These are phyloP conservation scores for Hypoxylon fuscum DNA, from an alignment of 495 filamentous ascomycete species.

Conservation along the genomic window DNA sequence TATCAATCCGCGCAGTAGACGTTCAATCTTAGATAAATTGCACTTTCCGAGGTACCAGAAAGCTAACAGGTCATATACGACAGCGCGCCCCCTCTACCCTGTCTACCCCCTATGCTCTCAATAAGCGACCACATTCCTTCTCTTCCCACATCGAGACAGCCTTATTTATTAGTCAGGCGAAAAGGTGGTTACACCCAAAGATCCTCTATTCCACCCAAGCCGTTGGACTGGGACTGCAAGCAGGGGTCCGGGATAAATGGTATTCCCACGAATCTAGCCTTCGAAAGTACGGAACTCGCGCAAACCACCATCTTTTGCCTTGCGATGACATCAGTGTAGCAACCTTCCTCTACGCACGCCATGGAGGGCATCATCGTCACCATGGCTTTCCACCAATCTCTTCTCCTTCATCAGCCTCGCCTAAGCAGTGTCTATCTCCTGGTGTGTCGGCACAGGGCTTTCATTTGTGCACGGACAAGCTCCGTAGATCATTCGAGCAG, in stretches of 20 bases:
- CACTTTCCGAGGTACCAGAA: slow-evolving; percentile 16
- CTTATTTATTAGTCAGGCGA: slow-evolving; percentile 29
- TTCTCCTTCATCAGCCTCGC: slow-evolving; percentile 15
- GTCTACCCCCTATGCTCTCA: slow-evolving; percentile 5
- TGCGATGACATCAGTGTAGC: slow-evolving; percentile 19
- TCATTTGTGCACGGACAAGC: slow-evolving; percentile 10
- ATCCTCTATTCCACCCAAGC: slow-evolving; percentile 40
- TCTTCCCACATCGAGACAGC: slow-evolving; percentile 8
- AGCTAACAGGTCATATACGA: slow-evolving; percentile 27
- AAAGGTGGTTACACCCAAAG: slow-evolving; percentile 35
- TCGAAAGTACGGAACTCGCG: slow-evolving; percentile 7
- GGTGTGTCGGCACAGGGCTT: slow-evolving; percentile 1
- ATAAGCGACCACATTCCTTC: slow-evolving; percentile 21
- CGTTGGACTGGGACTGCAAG: slow-evolving; percentile 41
- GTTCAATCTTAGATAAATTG: too few relatives aligned
- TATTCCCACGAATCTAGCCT: slow-evolving; percentile 28
- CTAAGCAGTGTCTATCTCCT: slow-evolving; percentile 3
- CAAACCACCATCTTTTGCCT: slow-evolving; percentile 12
- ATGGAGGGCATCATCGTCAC: slow-evolving; percentile 3
- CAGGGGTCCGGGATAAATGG: slow-evolving; percentile 33
- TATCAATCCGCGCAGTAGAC: too few relatives aligned
- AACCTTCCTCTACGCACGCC: slow-evolving; percentile 7
- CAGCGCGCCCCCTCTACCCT: slow-evolving; percentile 3
- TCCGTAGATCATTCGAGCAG: slow-evolving; percentile 33
- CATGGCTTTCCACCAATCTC: slow-evolving; percentile 7